These are phyloP conservation scores for Phytophthora vignae DNA, from an alignment of 352 stramenopile genomes.

Conservation along the genomic window DNA sequence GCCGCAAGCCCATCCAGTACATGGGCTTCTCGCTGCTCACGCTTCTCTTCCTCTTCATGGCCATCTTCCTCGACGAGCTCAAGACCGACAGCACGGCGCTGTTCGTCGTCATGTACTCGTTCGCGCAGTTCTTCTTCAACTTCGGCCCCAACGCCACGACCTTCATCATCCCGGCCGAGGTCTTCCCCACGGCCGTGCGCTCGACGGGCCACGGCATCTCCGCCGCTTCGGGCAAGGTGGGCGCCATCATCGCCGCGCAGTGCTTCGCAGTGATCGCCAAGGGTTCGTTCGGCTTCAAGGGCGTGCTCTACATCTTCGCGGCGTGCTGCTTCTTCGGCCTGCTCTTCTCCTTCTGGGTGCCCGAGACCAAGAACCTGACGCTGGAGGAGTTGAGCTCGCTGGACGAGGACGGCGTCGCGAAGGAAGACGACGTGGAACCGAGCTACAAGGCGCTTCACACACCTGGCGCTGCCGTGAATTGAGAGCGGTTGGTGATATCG, in stretches of 20 bases:
- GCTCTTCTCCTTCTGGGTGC: constrained; percentile 60
- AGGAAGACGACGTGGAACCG: constrained; percentile 15
- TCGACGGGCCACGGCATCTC: constrained; percentile 88
- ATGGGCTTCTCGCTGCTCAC: constrained; percentile 57
- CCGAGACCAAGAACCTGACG: constrained; percentile 60
- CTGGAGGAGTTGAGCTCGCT: constrained; percentile 52
- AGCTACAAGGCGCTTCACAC: constrained; percentile 27
- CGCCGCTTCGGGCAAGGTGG: constrained; percentile 75
- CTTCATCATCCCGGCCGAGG: constrained; percentile 87
- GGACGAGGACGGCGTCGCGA: constrained; percentile 11
- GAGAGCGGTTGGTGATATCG: neutral
- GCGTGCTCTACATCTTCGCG: constrained; percentile 57
- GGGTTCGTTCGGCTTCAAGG: constrained; percentile 51
- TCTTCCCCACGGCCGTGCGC: constrained; percentile 84
- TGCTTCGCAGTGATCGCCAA: constrained; percentile 58
- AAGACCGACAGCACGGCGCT: constrained; percentile 41
- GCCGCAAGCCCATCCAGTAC: constrained; percentile 69
- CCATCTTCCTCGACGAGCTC: constrained; percentile 55
- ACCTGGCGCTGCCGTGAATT: constrained; percentile 9
- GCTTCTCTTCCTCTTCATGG: constrained; percentile 58
- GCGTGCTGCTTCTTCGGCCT: constrained; percentile 56
- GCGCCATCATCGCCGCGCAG: constrained; percentile 63
- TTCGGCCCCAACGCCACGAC: constrained; percentile 84
- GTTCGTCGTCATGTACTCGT: constrained; percentile 62
- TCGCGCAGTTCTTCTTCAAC: constrained; percentile 72